Base-by-base conservation (phyloP, 805 yeast species). In the Alloascoidea hylecoeti region DNA sequence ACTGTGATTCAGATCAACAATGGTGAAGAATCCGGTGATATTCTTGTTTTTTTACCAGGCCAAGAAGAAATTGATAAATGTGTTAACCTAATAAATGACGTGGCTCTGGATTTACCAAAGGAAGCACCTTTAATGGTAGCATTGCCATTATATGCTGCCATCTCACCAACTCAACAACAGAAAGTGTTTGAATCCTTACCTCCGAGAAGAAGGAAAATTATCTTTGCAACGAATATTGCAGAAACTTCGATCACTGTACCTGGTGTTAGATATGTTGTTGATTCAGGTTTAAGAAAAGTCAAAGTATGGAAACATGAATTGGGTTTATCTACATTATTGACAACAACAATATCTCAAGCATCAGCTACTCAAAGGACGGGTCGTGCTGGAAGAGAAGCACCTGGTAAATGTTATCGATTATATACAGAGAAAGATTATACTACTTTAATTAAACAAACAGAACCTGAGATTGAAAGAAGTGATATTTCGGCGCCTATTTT, bases 341-440 rank as follows among this genome's bases (percentile, higher is more conserved):
- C 96, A 0, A 85, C 92, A 0, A 92, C 98, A 1, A 78, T 92
- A 16, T 86, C 97, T 0, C 84, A 81, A 50, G 94, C 97, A 0
- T 81, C 95, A 32, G 98, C 97, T 0, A 72, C 82, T 27, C 99
- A 92, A 61, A 66, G 99, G 58, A 76, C 88, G 35, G 99, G 99
- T 55, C 82, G 99, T 67, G 97, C 99, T n/a, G 99, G 99, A 44
- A 84, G 99, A 73, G 97, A 92, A 59, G 69, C 75, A 14, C 73
- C 80, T 18, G 99, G 99, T 34, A 89, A 89, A 55, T 83, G 92
- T 34, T 92, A 67, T 57, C 61, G 97, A 42, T 59, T 92, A 28
- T 92, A 79, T 55, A 75, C 82, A 36, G 97, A 89, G 48, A 53
- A 60, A 1, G 78, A 82, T 41, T 89, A 72, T 48, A 34, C 39